A percentile compares a stretch with the other conserved stretches of the same genome.
Evolutionary conservation across 345 rosid species (phyloP).

Genomic region (Pistacia atlantica): DNA sequence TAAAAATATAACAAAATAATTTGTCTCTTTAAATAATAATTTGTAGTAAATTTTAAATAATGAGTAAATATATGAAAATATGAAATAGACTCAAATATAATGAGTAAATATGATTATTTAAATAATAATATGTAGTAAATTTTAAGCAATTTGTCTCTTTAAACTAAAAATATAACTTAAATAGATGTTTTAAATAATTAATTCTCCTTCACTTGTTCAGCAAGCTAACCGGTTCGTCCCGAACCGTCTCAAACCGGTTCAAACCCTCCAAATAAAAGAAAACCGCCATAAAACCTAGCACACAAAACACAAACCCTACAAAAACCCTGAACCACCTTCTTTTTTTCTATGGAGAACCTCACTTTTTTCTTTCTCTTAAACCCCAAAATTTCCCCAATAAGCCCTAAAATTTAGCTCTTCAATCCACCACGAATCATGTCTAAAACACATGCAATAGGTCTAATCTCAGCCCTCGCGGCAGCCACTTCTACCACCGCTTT

Average conservation of each 20-base stretch:
- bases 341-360: neutral
- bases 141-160: no score
- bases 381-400: constrained; percentile 26
- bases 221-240: neutral
- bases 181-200: no score
- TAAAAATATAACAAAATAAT: no score
- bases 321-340: constrained; percentile 39
- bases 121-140: no score
- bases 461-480: constrained; percentile 70
- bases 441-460: constrained; percentile 53
- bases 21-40: no score
- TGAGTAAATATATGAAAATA: no score
- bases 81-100: no score
- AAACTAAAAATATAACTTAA: no score
- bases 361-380: constrained; percentile 35
- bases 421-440: constrained; percentile 41
- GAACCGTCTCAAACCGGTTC: neutral
- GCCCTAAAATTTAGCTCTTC: neutral
- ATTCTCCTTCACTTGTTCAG: no score
- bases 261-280: neutral
- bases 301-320: constrained; percentile 48
- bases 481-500: constrained; percentile 43
- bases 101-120: no score
- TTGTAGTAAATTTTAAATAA: no score
- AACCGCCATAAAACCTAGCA: constrained; percentile 4